phyloP scores from a whole-genome alignment of 352 stramenopile species.

The Phytopythium oedochilum region DNA sequence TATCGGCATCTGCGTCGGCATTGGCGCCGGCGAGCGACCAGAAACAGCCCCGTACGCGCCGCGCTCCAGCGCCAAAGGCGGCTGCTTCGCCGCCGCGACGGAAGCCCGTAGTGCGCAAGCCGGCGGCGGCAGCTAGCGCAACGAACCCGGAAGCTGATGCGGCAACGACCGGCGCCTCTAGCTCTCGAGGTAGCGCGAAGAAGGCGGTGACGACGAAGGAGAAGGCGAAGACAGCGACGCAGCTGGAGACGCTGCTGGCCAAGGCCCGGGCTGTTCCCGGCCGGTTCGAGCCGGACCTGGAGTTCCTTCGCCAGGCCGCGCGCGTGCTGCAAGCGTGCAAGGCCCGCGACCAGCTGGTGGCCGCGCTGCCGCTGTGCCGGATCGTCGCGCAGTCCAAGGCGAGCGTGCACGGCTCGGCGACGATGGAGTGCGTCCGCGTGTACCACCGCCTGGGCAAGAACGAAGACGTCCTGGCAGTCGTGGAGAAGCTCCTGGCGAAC shows the following conservation, averaged over 20 bases:
- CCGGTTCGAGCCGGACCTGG: constrained; percentile 27
- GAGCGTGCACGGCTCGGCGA: constrained; percentile 31
- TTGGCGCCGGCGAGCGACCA: not conserved
- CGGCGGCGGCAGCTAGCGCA: not conserved
- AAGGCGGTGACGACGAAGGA: constrained; percentile 3
- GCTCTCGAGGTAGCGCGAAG: not conserved
- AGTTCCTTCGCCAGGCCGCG: constrained; percentile 43
- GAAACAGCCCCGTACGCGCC: not conserved
- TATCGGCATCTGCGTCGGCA: not conserved
- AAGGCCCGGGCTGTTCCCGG: constrained; percentile 7
- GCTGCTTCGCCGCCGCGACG: not conserved
- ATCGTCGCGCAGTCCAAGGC: constrained; percentile 30
- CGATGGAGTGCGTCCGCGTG: constrained; percentile 59
- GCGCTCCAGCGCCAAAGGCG: not conserved
- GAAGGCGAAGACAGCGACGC: constrained; percentile 7
- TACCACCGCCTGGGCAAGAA: constrained; percentile 50
- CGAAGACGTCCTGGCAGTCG: constrained; percentile 41
- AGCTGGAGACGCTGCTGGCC: constrained; percentile 38
- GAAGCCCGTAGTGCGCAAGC: not conserved
- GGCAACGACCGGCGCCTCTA: not conserved
- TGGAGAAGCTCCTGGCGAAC: constrained; percentile 43
- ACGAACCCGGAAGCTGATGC: not conserved
- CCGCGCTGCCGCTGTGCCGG: constrained; percentile 51
- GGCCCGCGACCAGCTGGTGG: constrained; percentile 41
- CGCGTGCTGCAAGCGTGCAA: constrained; percentile 46